A percentile compares a stretch with the other conserved stretches of the same genome.
Evolutionary conservation across 495 filamentous ascomycete species (phyloP).

Genomic region (Penicillium cinerascens): DNA sequence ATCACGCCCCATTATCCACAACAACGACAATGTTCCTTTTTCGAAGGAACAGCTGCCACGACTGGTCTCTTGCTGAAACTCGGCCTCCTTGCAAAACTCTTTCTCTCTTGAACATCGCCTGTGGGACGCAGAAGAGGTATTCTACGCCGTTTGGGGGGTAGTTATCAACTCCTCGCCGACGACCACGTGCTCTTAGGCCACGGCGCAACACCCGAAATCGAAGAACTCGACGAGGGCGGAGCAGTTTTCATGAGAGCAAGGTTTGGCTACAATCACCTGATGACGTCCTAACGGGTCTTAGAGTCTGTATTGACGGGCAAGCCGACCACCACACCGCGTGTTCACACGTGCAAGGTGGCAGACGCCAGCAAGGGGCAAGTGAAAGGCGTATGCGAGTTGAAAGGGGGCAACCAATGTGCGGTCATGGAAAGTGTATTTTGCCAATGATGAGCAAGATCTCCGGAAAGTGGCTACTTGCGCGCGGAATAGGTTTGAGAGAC

Average conservation of each 20-base stretch:
- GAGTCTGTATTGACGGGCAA: slow-evolving; percentile 20
- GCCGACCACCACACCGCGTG: slow-evolving; percentile 17
- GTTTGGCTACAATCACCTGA: slow-evolving; percentile 19
- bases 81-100: slow-evolving; percentile 15
- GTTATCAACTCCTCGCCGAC: slow-evolving; percentile 35
- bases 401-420: slow-evolving; percentile 32
- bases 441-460: not conserved
- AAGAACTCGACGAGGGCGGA: slow-evolving; percentile 37
- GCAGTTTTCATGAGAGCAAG: slow-evolving; percentile 18
- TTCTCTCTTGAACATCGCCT: slow-evolving; percentile 14
- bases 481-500: slow-evolving; percentile 20
- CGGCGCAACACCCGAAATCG: slow-evolving; percentile 40
- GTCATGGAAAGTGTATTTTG: slow-evolving; percentile 11
- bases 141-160: slow-evolving; percentile 41
- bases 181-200: slow-evolving; percentile 42
- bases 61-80: slow-evolving; percentile 28
- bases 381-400: slow-evolving; percentile 30
- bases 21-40: slow-evolving; percentile 25
- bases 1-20: slow-evolving; percentile 23
- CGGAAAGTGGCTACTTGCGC: not conserved
- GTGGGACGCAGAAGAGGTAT: slow-evolving; percentile 24
- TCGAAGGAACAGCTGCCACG: slow-evolving; percentile 14
- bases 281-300: slow-evolving; percentile 26
- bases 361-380: not conserved
- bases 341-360: slow-evolving; percentile 11